Percentiles rank a stretch among this genome's conserved stretches.
These are phyloP conservation scores for Dactylis glomerata DNA, from an alignment of 176 grass and related monocot species.

Conservation along the genomic window DNA sequence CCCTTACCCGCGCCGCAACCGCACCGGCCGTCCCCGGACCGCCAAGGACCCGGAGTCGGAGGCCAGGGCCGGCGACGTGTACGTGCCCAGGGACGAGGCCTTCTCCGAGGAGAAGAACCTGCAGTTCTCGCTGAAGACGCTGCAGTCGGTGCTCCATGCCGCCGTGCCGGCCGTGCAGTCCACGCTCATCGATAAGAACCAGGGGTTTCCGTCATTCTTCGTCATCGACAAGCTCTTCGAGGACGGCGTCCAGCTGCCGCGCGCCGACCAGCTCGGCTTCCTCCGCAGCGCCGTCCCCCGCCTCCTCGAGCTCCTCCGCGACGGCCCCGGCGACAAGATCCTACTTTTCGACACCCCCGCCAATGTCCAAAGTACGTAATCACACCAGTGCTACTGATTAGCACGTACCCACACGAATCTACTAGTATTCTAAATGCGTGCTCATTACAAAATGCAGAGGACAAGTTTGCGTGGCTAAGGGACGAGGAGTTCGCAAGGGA, in stretches of 20 bases:
- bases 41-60: slow-evolving; percentile 52
- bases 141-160: slow-evolving; percentile 51
- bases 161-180: slow-evolving; percentile 42
- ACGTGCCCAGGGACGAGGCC: slow-evolving; percentile 77
- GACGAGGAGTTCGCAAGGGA: slow-evolving; percentile 89
- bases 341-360: slow-evolving; percentile 49
- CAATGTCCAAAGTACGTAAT: slow-evolving; percentile 50
- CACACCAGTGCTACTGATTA: not conserved
- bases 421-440: not conserved
- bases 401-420: not conserved
- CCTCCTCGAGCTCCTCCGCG: slow-evolving; percentile 34
- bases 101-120: slow-evolving; percentile 72
- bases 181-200: slow-evolving; percentile 34
- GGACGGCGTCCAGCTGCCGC: slow-evolving; percentile 50
- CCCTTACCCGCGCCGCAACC: slow-evolving; percentile 77
- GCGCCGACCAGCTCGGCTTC: slow-evolving; percentile 24
- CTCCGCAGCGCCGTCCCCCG: slow-evolving; percentile 41
- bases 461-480: slow-evolving; percentile 73
- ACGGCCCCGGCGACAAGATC: slow-evolving; percentile 20
- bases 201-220: slow-evolving; percentile 51
- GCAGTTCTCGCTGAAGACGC: slow-evolving; percentile 48
- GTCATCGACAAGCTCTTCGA: slow-evolving; percentile 68
- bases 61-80: slow-evolving; percentile 36
- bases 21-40: slow-evolving; percentile 56
- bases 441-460: slow-evolving; percentile 28